Evolutionary conservation across 495 filamentous ascomycete genomes (phyloP), one percentile per base, ranked within the genome.

Genomic region (Amorphotheca resinae): DNA sequence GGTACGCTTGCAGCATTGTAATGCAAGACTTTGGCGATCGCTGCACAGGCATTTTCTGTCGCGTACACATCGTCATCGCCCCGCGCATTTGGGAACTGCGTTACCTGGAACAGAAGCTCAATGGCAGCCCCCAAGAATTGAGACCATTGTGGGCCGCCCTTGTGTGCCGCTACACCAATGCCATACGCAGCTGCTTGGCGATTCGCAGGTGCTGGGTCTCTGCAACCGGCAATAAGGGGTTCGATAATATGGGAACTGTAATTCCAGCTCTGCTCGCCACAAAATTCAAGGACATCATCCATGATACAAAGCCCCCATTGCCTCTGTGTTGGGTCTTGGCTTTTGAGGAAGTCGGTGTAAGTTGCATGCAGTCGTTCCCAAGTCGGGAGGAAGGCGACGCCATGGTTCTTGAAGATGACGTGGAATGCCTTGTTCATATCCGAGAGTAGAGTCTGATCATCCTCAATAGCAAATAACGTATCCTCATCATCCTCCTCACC

Each of bases 371-470:
- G 72, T 18, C 77, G 76, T 54, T 91, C 78, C 89, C 89, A 96
- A 33, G 82, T 62, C 7, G 76, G 82, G 39, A 99, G 73, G 74
- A 96, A 99, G 21, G 68, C 59, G 14, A 74, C 69, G 43, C 84
- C 82, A 55, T 93, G 84, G 68, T 95, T 84, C 70, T 95, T 95
- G 69, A 96, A 96, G 53, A 99, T 87, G 33, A 84, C 91, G 62
- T 99, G 93, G 75, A 94, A 99, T 0, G 93, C 87, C 68, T 99
- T 99, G 78, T 96, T 99, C 93, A 99, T 99, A 56, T 99, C 93
- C 7, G 88, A 94, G 36, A 99, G 76, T 16, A 99, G 67, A 20
- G 85, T 88, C 60, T 96, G 91, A 58, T 99, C 93, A 51, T 99
- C 93, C 61, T 99, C 93, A 25, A 99, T 84, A 4, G 93, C 93